These are phyloP conservation scores for Oryza glumipatula DNA, from an alignment of 176 grass and related monocot species.

Conservation along the genomic window DNA sequence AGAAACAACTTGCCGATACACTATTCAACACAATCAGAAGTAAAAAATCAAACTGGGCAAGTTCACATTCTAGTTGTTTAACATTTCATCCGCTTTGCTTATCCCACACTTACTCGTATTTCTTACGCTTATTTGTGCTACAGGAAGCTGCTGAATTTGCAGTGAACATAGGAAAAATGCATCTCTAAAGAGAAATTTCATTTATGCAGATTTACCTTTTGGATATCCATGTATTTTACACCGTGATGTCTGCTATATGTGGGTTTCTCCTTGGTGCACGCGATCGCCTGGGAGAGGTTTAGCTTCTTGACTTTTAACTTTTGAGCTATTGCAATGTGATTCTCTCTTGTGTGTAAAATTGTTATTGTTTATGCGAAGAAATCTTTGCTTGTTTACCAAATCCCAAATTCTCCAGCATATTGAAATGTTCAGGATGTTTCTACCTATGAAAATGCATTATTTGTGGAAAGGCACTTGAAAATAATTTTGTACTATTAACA, in stretches of 20 bases:
- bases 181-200: constrained; percentile 8
- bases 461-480: constrained; percentile 1
- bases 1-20: neutral
- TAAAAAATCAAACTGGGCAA: neutral
- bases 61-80: neutral
- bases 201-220: constrained; percentile 91
- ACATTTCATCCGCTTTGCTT: neutral
- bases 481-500: neutral
- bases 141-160: neutral
- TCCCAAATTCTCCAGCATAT: constrained; percentile 2
- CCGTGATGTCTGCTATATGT: constrained; percentile 80
- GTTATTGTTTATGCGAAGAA: constrained; percentile 8
- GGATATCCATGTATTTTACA: constrained; percentile 94
- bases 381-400: neutral
- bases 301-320: constrained; percentile 28
- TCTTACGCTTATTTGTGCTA: constrained; percentile 22
- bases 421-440: neutral
- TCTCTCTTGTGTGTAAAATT: neutral
- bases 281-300: constrained; percentile 91
- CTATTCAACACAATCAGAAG: neutral
- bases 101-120: neutral
- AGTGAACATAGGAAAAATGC: constrained; percentile 26
- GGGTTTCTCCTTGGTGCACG: constrained; percentile 91
- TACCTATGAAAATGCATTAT: constrained; percentile 14
- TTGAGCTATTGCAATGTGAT: constrained; percentile 7